A percentile compares a stretch with the other conserved stretches of the same genome.
phyloP scores from a whole-genome alignment of 2,329 filamentous ascomycete species.

The Ceratocystis colombiana region DNA sequence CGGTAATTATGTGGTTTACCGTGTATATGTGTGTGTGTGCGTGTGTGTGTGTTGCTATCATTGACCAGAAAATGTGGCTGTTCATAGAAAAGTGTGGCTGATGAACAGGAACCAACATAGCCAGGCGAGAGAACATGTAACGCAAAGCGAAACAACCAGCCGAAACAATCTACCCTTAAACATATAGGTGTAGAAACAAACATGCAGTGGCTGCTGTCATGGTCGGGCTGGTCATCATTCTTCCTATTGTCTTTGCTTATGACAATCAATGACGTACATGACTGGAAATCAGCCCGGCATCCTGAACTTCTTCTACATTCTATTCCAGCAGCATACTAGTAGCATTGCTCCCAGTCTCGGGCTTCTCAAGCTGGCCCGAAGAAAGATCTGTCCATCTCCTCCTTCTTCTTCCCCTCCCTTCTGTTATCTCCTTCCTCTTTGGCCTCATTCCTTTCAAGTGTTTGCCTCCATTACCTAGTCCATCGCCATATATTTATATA shows the following conservation, averaged over 20 bases:
- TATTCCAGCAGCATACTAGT: background rate
- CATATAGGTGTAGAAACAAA: background rate
- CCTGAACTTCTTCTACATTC: background rate
- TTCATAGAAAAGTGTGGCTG: background rate
- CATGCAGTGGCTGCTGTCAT: conserved; percentile 10
- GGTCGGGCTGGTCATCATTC: background rate
- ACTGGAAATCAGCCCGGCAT: background rate
- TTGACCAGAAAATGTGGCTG: conserved; percentile 1
- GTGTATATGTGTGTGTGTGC: conserved; percentile 1
- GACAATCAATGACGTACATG: background rate
- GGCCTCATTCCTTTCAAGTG: background rate
- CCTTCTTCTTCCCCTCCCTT: background rate
- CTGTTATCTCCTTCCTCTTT: background rate
- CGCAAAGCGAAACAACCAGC: background rate
- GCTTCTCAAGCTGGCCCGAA: conserved; percentile 2
- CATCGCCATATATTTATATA: background rate
- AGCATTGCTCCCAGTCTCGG: background rate
- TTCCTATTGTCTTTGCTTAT: background rate
- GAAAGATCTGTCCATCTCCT: background rate
- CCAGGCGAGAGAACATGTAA: background rate
- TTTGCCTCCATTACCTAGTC: background rate
- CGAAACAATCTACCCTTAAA: background rate
- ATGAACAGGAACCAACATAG: background rate
- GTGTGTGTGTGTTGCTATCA: background rate
- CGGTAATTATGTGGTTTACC: background rate